A percentile compares a stretch with the other conserved stretches of the same genome.
These are phyloP conservation scores for Termitomyces heimii DNA, from an alignment of 768 basidiomycete genomes.

Conservation along the genomic window DNA sequence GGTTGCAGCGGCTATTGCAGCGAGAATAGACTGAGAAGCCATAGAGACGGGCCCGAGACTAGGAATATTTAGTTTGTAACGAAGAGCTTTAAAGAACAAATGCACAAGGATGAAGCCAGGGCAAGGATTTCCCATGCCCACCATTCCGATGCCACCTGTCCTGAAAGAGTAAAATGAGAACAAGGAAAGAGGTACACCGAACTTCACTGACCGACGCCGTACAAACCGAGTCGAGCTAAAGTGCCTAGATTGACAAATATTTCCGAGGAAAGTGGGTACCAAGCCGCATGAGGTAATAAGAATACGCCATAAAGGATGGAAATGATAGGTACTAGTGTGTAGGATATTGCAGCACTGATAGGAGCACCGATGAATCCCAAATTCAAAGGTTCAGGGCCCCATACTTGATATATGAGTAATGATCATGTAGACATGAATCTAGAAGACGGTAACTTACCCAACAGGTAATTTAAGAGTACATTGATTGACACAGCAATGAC, in stretches of 20 bases:
- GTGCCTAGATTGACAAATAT: slow-evolving; percentile 64
- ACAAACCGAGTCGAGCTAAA: slow-evolving; percentile 67
- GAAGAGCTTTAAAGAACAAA: not conserved
- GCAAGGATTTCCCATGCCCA: slow-evolving; percentile 11
- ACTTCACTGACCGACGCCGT: slow-evolving; percentile 53
- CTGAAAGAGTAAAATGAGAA: slow-evolving; percentile 17
- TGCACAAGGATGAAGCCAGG: slow-evolving; percentile 28
- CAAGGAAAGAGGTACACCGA: not conserved
- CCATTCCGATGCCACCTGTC: slow-evolving; percentile 70
- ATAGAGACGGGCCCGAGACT: slow-evolving; percentile 74
- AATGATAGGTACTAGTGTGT: slow-evolving; percentile 67
- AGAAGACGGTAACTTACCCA: slow-evolving; percentile 44
- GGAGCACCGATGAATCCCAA: slow-evolving; percentile 92
- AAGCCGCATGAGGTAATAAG: slow-evolving; percentile 60
- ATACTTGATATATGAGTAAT: slow-evolving; percentile 38
- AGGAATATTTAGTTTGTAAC: not conserved
- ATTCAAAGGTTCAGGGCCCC: slow-evolving; percentile 38
- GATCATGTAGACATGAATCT: not conserved
- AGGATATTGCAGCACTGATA: slow-evolving; percentile 79
- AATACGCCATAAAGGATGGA: slow-evolving; percentile 59
- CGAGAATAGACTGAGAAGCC: slow-evolving; percentile 83
- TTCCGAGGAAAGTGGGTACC: slow-evolving; percentile 65
- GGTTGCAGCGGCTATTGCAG: slow-evolving; percentile 63
- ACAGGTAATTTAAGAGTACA: slow-evolving; percentile 69
- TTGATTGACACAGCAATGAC: slow-evolving; percentile 81